Base-by-base conservation (phyloP, 441 rosid genomes). In the Gossypium schwendimanii region DNA sequence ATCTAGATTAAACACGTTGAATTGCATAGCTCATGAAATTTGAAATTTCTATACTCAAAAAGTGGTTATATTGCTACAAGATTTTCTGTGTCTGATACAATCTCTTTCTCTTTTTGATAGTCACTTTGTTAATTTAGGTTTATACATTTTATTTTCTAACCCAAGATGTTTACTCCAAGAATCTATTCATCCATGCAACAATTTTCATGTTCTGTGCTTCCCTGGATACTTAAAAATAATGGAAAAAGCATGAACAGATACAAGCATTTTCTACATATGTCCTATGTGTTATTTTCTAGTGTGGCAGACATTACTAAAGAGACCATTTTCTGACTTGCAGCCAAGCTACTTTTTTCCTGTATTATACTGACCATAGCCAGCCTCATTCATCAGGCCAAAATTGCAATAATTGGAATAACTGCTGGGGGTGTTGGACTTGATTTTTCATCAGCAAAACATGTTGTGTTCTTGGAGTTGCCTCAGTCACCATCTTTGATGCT, bases 371-470 rank as follows among this genome's bases (percentile, higher is more conserved):
- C 57, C 10, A 11, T 41, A n/a, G 45, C 1, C 11, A 24, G 24
- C 39, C n/a, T 45, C 20, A 71, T 77, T 79, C 39, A 66, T 75
- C 82, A 92, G 99, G 85, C 88, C 54, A 91, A 88, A 81, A 76
- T 94, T 80, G 98, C 99, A 70, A 87, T 94, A 75, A 87, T 94
- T 82, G 98, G 99, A 26, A 77, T 88, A 81, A 91, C 90, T 72
- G 99, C 99, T 41, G 99, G 97, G 10, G 98, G 99, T 50, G 94
- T 91, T 75, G 98, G 99, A 78, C 97, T 94, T 72, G 85, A 94
- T 85, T 88, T 94, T 79, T 94, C 99, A 68, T 82, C 98, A 33
- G 98, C 98, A 6, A 88, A 86, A 76, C 88, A 85, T 81, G 97
- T 94, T 73, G 96, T 91, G 78, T 94, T 94, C 81, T 70, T 94